Conservation (phyloP, 2,329 filamentous ascomycete genomes). For the Fusarium brevicatenulatum region DNA sequence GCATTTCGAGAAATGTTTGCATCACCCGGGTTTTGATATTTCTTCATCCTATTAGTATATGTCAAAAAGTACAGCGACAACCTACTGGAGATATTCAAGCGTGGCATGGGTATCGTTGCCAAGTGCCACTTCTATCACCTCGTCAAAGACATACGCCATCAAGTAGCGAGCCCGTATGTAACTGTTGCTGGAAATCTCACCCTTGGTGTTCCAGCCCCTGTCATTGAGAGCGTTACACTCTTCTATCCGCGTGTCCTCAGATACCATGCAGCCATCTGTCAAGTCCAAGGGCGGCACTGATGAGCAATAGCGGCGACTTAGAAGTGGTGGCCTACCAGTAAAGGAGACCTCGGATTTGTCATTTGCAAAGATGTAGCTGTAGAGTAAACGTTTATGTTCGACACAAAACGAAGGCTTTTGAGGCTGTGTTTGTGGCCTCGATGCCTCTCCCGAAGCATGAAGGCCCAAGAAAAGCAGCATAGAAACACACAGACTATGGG, state of each 20-base stretch:
- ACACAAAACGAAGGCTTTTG: slow-evolving; percentile 46
- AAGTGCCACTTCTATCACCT: slow-evolving; percentile 68
- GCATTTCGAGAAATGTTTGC: slow-evolving; percentile 48
- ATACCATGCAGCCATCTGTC: slow-evolving; percentile 59
- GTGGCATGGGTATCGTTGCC: slow-evolving; percentile 43
- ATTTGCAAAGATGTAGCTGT: slow-evolving; percentile 51
- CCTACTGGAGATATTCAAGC: slow-evolving; percentile 40
- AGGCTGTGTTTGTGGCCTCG: background rate
- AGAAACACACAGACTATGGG: slow-evolving; percentile 51
- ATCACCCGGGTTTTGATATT: slow-evolving; percentile 51
- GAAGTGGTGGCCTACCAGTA: slow-evolving; percentile 63
- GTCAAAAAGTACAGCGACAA: background rate
- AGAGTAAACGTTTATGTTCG: slow-evolving; percentile 48
- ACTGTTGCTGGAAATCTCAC: slow-evolving; percentile 56
- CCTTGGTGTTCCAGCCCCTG: slow-evolving; percentile 63
- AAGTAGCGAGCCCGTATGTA: slow-evolving; percentile 58
- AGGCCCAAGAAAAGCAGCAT: slow-evolving; percentile 50
- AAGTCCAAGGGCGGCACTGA: slow-evolving; percentile 66
- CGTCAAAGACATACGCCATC: slow-evolving; percentile 63
- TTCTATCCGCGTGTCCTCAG: slow-evolving; percentile 48
- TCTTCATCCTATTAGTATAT: slow-evolving; percentile 38
- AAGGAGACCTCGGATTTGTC: slow-evolving; percentile 65
- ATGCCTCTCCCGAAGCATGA: slow-evolving; percentile 41
- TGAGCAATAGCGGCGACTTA: slow-evolving; percentile 63
- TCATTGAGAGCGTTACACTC: slow-evolving; percentile 52